Conservation (phyloP, 192 early-diverging fungal species). For the Podila epicladia region DNA sequence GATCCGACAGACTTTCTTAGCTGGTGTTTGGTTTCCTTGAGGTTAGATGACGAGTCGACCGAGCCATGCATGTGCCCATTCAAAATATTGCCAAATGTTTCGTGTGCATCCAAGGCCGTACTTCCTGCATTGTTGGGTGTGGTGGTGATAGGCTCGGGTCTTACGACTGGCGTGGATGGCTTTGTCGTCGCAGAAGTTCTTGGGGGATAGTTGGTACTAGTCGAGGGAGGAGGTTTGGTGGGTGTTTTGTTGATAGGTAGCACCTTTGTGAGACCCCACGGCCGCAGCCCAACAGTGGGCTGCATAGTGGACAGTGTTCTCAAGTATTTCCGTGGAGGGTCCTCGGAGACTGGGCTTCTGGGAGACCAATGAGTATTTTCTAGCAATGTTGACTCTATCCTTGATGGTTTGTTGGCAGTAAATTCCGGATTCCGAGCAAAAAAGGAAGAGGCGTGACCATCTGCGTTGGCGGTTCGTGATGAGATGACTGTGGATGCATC, state of each 20-base stretch:
- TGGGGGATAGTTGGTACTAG: neutral
- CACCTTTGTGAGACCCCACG: neutral
- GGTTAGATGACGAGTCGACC: neutral
- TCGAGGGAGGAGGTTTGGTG: neutral
- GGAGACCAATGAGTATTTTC: neutral
- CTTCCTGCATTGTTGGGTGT: neutral
- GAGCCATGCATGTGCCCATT: neutral
- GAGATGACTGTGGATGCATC: neutral
- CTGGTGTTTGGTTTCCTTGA: neutral
- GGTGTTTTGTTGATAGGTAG: neutral
- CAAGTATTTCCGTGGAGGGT: neutral
- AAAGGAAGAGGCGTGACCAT: neutral
- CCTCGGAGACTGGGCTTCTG: neutral
- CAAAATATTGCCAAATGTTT: neutral
- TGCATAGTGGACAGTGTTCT: neutral
- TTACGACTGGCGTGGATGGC: neutral
- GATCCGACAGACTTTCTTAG: neutral
- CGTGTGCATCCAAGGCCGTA: neutral
- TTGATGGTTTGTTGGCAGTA: neutral
- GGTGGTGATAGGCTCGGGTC: neutral
- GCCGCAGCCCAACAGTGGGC: neutral
- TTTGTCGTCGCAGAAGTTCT: neutral
- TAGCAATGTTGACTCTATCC: neutral
- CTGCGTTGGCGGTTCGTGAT: neutral
- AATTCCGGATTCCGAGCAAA: neutral